These are phyloP conservation scores for Hymenochaete sp. DNA, from an alignment of 1,284 basidiomycete species.

Conservation along the genomic window DNA sequence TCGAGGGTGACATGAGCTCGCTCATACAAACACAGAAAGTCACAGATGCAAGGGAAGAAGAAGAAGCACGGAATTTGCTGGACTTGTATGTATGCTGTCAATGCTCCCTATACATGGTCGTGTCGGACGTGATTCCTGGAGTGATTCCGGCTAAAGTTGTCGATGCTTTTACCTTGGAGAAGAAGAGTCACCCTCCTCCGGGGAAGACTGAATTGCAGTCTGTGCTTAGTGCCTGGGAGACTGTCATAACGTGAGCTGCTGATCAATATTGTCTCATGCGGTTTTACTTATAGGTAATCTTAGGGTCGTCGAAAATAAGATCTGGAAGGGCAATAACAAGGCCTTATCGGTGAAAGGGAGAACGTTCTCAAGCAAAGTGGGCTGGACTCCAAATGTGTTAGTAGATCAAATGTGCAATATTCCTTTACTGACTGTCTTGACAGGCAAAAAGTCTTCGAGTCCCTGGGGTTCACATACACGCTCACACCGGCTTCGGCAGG, in stretches of 20 bases:
- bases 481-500: slow-evolving; percentile 19
- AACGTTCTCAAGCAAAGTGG: slow-evolving; percentile 54
- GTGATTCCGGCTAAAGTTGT: slow-evolving; percentile 51
- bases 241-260: slow-evolving; percentile 48
- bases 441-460: slow-evolving; percentile 48
- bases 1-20: slow-evolving; percentile 30
- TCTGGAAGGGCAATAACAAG: slow-evolving; percentile 62
- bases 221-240: slow-evolving; percentile 53
- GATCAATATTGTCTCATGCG: slow-evolving; percentile 16
- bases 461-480: slow-evolving; percentile 39
- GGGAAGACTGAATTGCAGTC: slow-evolving; percentile 40
- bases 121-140: slow-evolving; percentile 60
- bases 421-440: background rate
- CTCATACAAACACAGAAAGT: slow-evolving; percentile 29
- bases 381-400: slow-evolving; percentile 55
- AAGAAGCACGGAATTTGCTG: slow-evolving; percentile 49
- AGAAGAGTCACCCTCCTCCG: slow-evolving; percentile 32
- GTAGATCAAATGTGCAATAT: slow-evolving; percentile 23
- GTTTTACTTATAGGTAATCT: slow-evolving; percentile 16
- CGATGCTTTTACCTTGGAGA: slow-evolving; percentile 37
- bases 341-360: slow-evolving; percentile 43
- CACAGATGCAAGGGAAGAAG: slow-evolving; percentile 25
- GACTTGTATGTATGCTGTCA: slow-evolving; percentile 78
- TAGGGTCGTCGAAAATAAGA: slow-evolving; percentile 62
- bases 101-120: slow-evolving; percentile 63